Percentiles rank a stretch among this genome's conserved stretches.
These are phyloP conservation scores for Tetraselmis chui DNA, from an alignment of 139 green algal genomes.

Conservation along the genomic window DNA sequence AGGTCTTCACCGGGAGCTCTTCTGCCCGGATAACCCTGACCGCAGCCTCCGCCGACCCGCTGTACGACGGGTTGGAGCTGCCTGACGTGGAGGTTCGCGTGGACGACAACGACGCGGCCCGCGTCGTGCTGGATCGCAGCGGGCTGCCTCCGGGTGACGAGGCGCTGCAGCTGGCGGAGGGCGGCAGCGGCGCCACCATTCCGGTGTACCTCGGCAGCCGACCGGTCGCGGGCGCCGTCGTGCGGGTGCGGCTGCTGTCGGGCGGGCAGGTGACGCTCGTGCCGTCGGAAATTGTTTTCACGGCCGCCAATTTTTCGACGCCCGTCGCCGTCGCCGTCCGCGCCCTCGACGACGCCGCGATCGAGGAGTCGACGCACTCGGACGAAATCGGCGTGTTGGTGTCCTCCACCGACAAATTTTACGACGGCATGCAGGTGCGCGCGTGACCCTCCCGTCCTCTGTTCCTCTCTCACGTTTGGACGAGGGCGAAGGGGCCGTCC, in stretches of 20 bases:
- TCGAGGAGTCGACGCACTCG: background rate
- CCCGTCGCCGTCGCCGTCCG: background rate
- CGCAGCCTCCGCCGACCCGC: background rate
- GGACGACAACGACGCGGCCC: slow-evolving; percentile 2
- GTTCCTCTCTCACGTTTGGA: too few species aligned
- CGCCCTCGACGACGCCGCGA: background rate
- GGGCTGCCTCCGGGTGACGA: background rate
- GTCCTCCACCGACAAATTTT: background rate
- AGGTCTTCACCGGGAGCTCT: background rate
- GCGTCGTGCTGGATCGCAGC: background rate
- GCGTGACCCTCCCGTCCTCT: too few species aligned
- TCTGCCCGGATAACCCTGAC: background rate
- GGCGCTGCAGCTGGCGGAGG: background rate
- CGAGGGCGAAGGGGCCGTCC: too few species aligned
- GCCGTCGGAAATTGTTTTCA: background rate
- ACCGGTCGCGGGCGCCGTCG: background rate
- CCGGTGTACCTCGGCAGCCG: slow-evolving; percentile 1
- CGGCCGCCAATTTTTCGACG: background rate
- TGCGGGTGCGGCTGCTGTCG: background rate
- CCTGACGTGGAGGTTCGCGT: background rate
- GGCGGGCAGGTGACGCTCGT: background rate
- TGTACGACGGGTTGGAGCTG: background rate
- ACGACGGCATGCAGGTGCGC: background rate
- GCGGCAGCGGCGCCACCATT: background rate
- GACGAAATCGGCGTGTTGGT: background rate